Base-by-base conservation (phyloP, 139 green algal species). In the Tetradesmus obliquus region DNA sequence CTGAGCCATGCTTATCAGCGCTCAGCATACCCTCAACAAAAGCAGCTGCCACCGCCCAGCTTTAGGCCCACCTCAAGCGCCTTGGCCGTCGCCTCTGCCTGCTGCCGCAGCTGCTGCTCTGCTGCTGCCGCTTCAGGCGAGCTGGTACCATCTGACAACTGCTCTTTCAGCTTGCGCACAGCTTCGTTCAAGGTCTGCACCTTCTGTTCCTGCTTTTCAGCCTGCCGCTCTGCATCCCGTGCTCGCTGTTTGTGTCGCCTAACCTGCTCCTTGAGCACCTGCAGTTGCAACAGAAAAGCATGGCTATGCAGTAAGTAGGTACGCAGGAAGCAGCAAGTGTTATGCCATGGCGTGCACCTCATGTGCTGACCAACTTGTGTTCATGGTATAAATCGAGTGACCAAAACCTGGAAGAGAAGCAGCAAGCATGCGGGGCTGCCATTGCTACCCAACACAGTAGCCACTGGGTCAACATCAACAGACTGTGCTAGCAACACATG, bases 181-280 rank as follows among this genome's bases (percentile, higher is more conserved):
- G 76, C 58, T 4, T 88, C 88, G 51, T 45, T 22, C 24, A 92
- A 57, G 4, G 4, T 51, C 79, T 45, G 20, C 80, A 82, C 10
- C n/a, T 76, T 57, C 89, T 89, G 80, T 51, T 92, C 82, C 66
- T 89, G 89, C 66, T 74, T 53, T 1, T 51, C 51, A 45, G 62
- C 53, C 17, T 51, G 22, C 1, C 22, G 82, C 62, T 92, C 89
- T 32, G 69, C 51, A n/a, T 92, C 89, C 66, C 62, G 53, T 3
- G 69, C 3, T 2, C 89, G 66, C 6, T 54, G 8, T 66, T 89
- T 92, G 89, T 92, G 89, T 10, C 82, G 51, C 32, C 89, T 15
- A 5, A 84, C 8, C 57, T 89, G 22, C 32, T 92, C 89, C 60
- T 89, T 92, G 2, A 92, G 51, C 81, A 92, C 88, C 88, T 92